Evolutionary conservation across 805 yeast species (phyloP).

Genomic region (Lachancea kluyveri): DNA sequence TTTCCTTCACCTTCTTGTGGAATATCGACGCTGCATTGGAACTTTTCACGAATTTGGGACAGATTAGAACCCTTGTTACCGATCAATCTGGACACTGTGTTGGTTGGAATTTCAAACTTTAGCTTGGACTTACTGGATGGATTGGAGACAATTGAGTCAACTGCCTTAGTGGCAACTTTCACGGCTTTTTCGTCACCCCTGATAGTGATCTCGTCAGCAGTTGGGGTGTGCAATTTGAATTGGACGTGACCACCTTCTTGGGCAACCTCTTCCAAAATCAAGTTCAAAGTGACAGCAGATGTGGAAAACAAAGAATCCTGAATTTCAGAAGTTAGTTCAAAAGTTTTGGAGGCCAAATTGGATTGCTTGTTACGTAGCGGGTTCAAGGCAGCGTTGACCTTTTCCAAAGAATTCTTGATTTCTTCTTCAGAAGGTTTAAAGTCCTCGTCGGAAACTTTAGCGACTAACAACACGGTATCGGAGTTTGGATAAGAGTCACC

Average conservation of each 20-base stretch:
- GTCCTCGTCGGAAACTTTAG: slow-evolving; percentile 47
- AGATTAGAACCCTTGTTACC: slow-evolving; percentile 84
- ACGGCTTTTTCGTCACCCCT: slow-evolving; percentile 70
- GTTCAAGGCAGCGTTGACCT: slow-evolving; percentile 50
- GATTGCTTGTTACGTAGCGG: slow-evolving; percentile 53
- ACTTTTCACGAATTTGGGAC: slow-evolving; percentile 62
- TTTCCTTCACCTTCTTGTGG: slow-evolving; percentile 41
- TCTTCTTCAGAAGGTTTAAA: slow-evolving; percentile 67
- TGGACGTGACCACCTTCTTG: slow-evolving; percentile 32
- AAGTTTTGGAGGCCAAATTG: slow-evolving; percentile 43
- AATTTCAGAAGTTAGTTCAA: slow-evolving; percentile 46
- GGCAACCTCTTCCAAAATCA: slow-evolving; percentile 33
- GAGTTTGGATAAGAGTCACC: slow-evolving; percentile 42
- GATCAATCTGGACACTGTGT: slow-evolving; percentile 69
- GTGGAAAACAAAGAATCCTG: slow-evolving; percentile 39
- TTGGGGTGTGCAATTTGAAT: slow-evolving; percentile 44
- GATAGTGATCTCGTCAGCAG: slow-evolving; percentile 50
- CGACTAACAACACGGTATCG: slow-evolving; percentile 50
- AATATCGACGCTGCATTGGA: slow-evolving; percentile 70
- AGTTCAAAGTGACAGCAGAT: slow-evolving; percentile 15
- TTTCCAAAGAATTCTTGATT: slow-evolving; percentile 45
- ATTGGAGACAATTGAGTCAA: slow-evolving; percentile 24
- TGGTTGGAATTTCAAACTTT: slow-evolving; percentile 55
- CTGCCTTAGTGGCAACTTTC: slow-evolving; percentile 32
- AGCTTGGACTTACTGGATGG: slow-evolving; percentile 31